Percentiles rank a stretch among this genome's conserved stretches.
Conservation (phyloP, 1,284 basidiomycete species). For the Ustilago loliicola region DNA sequence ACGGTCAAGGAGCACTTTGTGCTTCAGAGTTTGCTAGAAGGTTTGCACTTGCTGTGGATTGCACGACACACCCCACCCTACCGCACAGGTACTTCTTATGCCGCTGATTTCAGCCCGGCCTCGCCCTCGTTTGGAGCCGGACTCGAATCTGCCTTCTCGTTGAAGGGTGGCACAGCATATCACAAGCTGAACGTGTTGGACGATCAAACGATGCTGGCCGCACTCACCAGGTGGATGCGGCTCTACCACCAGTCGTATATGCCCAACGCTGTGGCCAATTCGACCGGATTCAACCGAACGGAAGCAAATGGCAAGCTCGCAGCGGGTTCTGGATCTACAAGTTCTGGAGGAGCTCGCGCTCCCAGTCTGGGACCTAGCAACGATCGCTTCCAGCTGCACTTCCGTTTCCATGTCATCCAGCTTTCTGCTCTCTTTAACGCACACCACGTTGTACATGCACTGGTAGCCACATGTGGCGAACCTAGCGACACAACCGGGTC, state of each 20-base stretch:
- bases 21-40: conserved; percentile 40
- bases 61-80: conserved; percentile 36
- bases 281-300: conserved; percentile 17
- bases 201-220: conserved; percentile 38
- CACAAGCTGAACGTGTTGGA: conserved; percentile 32
- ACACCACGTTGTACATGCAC: conserved; percentile 45
- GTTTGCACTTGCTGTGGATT: conserved; percentile 45
- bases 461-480: conserved; percentile 32
- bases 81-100: conserved; percentile 38
- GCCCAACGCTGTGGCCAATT: conserved; percentile 27
- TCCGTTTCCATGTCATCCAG: conserved; percentile 44
- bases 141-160: conserved; percentile 26
- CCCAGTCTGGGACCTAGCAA: conserved; percentile 45
- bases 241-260: conserved; percentile 39
- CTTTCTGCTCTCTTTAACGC: conserved; percentile 43
- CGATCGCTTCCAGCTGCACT: conserved; percentile 46
- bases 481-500: conserved; percentile 16
- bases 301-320: conserved; percentile 4
- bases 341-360: conserved; percentile 6
- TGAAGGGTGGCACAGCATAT: conserved; percentile 23
- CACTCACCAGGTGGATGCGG: conserved; percentile 43
- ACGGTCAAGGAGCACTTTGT: conserved; percentile 49
- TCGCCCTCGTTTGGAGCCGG: conserved; percentile 20
- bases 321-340: neutral
- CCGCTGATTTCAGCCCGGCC: conserved; percentile 32